A percentile compares a stretch with the other conserved stretches of the same genome.
Conservation (phyloP, 306 rosid species). For the Trifolium subterraneum region DNA sequence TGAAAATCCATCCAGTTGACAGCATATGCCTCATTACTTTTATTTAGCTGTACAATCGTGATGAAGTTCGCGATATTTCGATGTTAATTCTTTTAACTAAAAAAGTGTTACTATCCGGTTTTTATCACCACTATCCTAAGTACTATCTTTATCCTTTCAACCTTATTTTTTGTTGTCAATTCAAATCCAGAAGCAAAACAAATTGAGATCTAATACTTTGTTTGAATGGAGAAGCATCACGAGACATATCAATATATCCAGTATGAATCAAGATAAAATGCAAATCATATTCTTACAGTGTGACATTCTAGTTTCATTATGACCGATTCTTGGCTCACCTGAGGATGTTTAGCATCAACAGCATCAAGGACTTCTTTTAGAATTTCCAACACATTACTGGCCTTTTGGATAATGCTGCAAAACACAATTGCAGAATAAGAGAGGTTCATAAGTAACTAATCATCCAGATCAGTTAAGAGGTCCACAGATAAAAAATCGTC, state of each 20-base stretch:
- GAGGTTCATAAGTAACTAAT: conserved; percentile 1
- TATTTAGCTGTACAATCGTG: conserved; percentile 2
- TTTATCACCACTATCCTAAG: conserved; percentile 6
- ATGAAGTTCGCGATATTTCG: conserved; percentile 27
- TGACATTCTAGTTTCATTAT: conserved; percentile 34
- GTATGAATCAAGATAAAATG: conserved; percentile 22
- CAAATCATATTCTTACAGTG: conserved; percentile 26
- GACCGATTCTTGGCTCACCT: conserved; percentile 59
- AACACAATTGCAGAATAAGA: conserved; percentile 40
- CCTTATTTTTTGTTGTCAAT: conserved; percentile 22
- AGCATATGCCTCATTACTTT: conserved; percentile 28
- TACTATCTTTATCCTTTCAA: conserved; percentile 11
- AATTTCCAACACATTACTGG: conserved; percentile 75
- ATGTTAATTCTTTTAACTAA: not conserved
- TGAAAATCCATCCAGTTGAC: conserved; percentile 26
- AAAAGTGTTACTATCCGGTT: conserved; percentile 1
- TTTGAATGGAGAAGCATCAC: conserved; percentile 20
- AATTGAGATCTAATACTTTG: conserved; percentile 8
- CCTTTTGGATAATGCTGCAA: conserved; percentile 85
- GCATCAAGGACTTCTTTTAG: conserved; percentile 91
- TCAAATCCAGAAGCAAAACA: conserved; percentile 19
- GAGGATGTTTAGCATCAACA: conserved; percentile 65
- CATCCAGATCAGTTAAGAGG: conserved; percentile 27
- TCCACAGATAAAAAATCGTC: conserved; percentile 17
- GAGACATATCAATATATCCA: not conserved